Evolutionary conservation across 78 protist genomes (phyloP).

Genomic region (Polysphondylium violaceum): DNA sequence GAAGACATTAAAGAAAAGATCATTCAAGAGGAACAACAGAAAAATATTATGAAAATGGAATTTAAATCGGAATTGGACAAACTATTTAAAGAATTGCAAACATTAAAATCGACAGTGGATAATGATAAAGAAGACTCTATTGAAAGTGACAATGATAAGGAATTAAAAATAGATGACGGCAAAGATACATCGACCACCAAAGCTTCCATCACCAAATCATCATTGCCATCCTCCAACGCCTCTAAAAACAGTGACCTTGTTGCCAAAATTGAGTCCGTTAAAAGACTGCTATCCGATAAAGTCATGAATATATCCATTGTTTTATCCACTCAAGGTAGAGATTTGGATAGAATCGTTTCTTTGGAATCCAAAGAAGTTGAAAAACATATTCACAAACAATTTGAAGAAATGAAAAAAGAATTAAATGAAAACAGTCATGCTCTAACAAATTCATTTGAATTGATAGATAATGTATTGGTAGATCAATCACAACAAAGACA

Average conservation of each 20-base stretch:
- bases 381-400: conserved; percentile 36
- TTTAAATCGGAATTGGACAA: neutral
- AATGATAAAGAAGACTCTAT: neutral
- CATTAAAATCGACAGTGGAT: neutral
- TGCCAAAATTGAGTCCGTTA: conserved; percentile 12
- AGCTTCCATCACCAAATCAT: neutral
- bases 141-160: neutral
- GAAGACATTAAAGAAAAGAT: conserved; percentile 25
- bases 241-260: neutral
- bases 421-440: conserved; percentile 33
- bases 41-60: conserved; percentile 31
- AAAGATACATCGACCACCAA: neutral
- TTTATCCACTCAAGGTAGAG: conserved; percentile 25
- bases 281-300: neutral
- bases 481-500: neutral
- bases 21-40: conserved; percentile 22
- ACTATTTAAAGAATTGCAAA: neutral
- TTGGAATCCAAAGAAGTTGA: conserved; percentile 55
- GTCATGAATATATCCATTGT: neutral
- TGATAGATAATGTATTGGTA: conserved; percentile 13
- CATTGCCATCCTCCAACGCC: neutral
- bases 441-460: conserved; percentile 5
- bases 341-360: conserved; percentile 26
- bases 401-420: conserved; percentile 54
- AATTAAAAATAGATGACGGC: neutral